These are phyloP conservation scores for Pichia gijzeniarum DNA, from an alignment of 805 yeast genomes.

Conservation along the genomic window DNA sequence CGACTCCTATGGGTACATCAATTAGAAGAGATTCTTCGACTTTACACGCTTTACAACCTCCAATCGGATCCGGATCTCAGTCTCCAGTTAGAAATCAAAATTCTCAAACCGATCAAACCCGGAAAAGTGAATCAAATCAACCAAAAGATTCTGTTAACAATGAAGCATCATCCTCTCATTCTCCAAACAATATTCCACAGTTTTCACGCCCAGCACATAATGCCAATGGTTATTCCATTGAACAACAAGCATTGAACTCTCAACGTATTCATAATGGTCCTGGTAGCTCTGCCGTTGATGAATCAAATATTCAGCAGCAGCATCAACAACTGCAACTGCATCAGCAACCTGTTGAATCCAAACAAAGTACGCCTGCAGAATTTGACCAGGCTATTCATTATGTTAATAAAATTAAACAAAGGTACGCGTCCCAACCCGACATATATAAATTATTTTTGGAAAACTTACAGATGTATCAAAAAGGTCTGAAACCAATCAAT, in stretches of 20 bases:
- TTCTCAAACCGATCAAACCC: no score
- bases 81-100: no score
- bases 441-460: conserved; percentile 92
- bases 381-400: conserved; percentile 95
- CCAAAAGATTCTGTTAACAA: not conserved
- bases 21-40: conserved; percentile 52
- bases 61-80: no score
- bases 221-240: no score
- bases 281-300: conserved; percentile 3
- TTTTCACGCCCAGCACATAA: no score
- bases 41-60: not conserved
- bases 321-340: conserved; percentile 16
- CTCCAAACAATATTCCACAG: no score
- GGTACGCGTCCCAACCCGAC: conserved; percentile 91
- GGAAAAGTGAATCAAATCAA: no score
- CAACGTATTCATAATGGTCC: no score
- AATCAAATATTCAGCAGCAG: conserved; percentile 1
- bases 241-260: no score
- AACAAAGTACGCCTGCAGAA: conserved; percentile 68
- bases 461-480: conserved; percentile 91
- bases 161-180: not conserved
- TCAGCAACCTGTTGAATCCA: conserved; percentile 19
- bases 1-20: conserved; percentile 91
- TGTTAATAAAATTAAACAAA: conserved; percentile 91
- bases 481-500: conserved; percentile 90